phyloP scores from a whole-genome alignment of 2,329 filamentous ascomycete species.

The Kalmusia sp. region DNA sequence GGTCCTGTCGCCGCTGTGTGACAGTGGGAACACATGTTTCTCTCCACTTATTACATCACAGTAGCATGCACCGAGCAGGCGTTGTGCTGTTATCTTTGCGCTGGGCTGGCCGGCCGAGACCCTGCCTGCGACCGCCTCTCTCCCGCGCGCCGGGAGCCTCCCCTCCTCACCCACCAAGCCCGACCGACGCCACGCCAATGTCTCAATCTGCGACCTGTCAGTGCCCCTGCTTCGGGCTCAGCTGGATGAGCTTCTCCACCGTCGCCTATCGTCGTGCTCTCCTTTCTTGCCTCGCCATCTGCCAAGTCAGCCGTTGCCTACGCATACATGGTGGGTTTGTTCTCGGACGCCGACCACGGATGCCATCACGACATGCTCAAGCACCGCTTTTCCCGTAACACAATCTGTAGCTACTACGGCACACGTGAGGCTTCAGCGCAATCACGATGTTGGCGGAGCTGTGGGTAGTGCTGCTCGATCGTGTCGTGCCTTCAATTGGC shows the following conservation, averaged over 20 bases:
- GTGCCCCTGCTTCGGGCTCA: not conserved
- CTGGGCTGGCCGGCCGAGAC: constrained; percentile 13
- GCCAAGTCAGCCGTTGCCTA: too few relatives aligned
- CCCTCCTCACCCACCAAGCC: not conserved
- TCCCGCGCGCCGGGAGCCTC: not conserved
- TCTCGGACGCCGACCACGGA: too few relatives aligned
- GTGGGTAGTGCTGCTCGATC: constrained; percentile 14
- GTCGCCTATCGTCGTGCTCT: not conserved
- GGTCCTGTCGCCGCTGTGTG: constrained; percentile 44
- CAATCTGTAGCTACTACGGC: not conserved
- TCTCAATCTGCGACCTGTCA: not conserved
- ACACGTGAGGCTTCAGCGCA: not conserved
- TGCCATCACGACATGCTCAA: too few relatives aligned
- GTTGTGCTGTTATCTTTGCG: constrained; percentile 32
- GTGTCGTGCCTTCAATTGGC: constrained; percentile 20
- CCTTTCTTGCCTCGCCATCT: too few relatives aligned
- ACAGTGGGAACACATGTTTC: constrained; percentile 42
- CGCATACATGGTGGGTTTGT: too few relatives aligned
- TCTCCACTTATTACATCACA: constrained; percentile 49
- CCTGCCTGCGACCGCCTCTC: not conserved
- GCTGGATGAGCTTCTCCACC: not conserved
- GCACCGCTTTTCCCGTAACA: not conserved
- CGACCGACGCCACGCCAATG: not conserved
- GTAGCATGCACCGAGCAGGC: constrained; percentile 26
- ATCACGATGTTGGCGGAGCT: constrained; percentile 2